Evolutionary conservation across 2,329 filamentous ascomycete genomes (phyloP), one percentile per base, ranked within the genome.

Genomic region (Fusarium clavum): DNA sequence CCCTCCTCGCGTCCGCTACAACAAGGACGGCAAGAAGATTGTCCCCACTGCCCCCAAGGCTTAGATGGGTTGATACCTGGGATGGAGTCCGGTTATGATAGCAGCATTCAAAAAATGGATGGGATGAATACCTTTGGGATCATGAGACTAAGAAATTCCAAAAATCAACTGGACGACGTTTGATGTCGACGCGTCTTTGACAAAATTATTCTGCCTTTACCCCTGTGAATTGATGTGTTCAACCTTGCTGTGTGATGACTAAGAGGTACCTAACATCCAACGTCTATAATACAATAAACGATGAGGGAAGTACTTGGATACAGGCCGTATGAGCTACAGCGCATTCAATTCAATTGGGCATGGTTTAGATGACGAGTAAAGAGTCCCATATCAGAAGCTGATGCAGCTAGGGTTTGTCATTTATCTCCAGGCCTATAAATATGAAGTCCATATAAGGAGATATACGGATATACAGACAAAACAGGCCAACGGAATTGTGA

Each of bases 21-120:
- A 99, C 93, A 98, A 98, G 92, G 96, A 99, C 83, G 95, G 94
- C 89, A 99, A 99, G 94, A 99, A 99, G 92, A 91, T 99, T 83
- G 92, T 91, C 84, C 94, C 95, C 77, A 92, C 92, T 82, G 53
- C 77, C 73, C 76, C 80, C 64, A 82, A 82, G 80, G 79, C 68
- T 73, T 82, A 79, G 74, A 68, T 69, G 73, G 75, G 73, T 70
- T 75, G 70, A 77, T 74, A 59, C 70, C 73, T 77, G 74, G 78
- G 75, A 78, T 76, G 78, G 80, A 78, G 78, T 81, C 77, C 76
- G 77, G 78, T 78, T 76, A 75, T 74, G 75, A 77, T 80, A 76
- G 76, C 75, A 79, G 78, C 76, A 80, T 80, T 79, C 77, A 66
- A 74, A 78, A 77, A 74, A 72, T 61, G 77, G 75, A 77, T 79